Base-by-base conservation (phyloP, 495 filamentous ascomycete species). In the Cenococcum geophilum region DNA sequence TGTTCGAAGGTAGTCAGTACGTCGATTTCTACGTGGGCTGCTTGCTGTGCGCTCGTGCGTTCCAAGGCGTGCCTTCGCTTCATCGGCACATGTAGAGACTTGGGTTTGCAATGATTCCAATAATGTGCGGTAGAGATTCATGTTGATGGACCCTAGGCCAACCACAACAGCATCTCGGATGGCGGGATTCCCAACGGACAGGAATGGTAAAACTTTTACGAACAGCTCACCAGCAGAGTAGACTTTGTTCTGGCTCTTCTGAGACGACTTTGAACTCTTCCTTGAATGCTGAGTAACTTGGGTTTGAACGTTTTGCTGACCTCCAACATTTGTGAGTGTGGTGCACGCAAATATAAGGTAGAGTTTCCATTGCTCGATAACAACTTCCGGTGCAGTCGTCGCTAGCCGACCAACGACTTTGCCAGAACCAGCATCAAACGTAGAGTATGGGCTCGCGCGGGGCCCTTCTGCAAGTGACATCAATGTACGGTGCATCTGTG, bases 281-380 rank as follows among this genome's bases (percentile, higher is more conserved):
- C 93, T 83, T 4, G 83, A 81, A 71, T 98, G 92, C 66, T 95
- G 89, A n/a, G 80, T 79, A 63, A 83, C 81, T 65, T 76, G 80
- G 78, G 70, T 66, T 80, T 83, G 45, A 82, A 83, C 34, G 82
- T 79, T 18, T 79, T 57, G 51, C 22, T 63, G 55, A 37, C 58
- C 50, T 32, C 91, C 92, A 18, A 89, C 83, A 60, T 91, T 92
- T 32, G 87, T 92, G 27, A 99, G 79, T 0, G 95, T 99, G 9
- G 91, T 95, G 71, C 95, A 99, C 5, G 95, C 95, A 74, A 97
- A 95, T 48, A 95, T 89, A 45, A 99, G 80, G 70, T 97, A 97
- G n/a, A 97, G 77, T 73, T 96, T 97, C 92, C 92, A 99, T 73
- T 99, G 93, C 70, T 97, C 93, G 60, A 97, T 83, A 58, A 98